Evolutionary conservation across 2,329 filamentous ascomycete genomes (phyloP).

Genomic region (Penicillium expansum): DNA sequence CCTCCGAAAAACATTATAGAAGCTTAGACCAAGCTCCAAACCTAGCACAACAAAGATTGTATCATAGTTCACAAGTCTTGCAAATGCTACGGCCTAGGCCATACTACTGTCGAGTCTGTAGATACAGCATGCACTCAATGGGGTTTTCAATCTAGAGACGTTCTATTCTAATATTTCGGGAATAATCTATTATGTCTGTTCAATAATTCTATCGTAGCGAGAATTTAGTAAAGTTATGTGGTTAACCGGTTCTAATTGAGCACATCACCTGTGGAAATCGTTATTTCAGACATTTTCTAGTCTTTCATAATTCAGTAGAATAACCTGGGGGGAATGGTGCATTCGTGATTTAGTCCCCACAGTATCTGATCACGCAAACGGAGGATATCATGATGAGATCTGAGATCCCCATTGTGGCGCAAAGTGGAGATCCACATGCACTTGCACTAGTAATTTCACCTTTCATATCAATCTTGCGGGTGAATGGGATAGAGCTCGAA

Average conservation of each 20-base stretch:
- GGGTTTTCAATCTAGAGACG: too few relatives aligned
- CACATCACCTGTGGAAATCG: too few relatives aligned
- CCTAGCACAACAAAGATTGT: background rate
- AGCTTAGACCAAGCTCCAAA: background rate
- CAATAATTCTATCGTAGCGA: background rate
- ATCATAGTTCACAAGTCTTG: constrained; percentile 11
- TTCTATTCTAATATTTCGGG: background rate
- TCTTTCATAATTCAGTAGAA: background rate
- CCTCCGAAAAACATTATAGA: background rate
- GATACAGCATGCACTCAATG: too few relatives aligned
- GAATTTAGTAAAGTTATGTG: background rate
- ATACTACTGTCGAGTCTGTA: background rate
- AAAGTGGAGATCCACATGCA: constrained; percentile 1
- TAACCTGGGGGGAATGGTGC: background rate
- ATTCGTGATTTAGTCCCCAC: background rate
- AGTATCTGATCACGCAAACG: constrained; percentile 19
- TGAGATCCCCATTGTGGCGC: background rate
- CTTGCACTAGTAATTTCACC: background rate
- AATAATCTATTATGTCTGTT: too few relatives aligned
- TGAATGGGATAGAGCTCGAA: background rate
- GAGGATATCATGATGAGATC: constrained; percentile 22
- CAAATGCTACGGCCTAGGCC: background rate
- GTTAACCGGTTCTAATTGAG: background rate
- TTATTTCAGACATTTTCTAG: background rate
- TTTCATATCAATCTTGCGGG: background rate